These are phyloP conservation scores for Dryas octopetala DNA, from an alignment of 306 rosid species.

Conservation along the genomic window DNA sequence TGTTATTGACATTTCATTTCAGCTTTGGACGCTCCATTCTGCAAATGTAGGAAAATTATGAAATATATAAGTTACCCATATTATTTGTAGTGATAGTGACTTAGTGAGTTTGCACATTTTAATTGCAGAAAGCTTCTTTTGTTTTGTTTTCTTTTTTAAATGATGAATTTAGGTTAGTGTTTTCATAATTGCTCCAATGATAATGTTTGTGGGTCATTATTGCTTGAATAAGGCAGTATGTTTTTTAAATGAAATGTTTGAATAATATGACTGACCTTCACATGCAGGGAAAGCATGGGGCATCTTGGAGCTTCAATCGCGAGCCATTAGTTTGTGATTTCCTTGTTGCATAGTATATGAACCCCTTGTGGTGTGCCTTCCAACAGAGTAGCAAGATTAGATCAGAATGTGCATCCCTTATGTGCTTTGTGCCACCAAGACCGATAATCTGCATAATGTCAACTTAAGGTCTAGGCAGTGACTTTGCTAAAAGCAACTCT, in stretches of 20 bases:
- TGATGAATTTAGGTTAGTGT: background rate
- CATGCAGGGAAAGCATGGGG: constrained; percentile 10
- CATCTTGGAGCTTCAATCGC: constrained; percentile 7
- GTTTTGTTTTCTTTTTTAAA: background rate
- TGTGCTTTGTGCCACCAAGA: no score
- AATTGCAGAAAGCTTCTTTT: background rate
- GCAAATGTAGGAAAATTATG: no score
- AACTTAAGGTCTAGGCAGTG: no score
- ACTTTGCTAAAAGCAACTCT: no score
- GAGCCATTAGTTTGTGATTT: constrained; percentile 10
- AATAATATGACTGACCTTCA: background rate
- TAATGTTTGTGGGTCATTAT: background rate
- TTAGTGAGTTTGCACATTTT: background rate
- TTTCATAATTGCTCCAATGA: no score
- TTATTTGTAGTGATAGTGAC: background rate
- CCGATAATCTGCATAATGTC: no score
- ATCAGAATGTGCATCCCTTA: no score
- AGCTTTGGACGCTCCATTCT: no score
- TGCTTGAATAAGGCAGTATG: background rate
- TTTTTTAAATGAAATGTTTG: background rate
- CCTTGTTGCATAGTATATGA: background rate
- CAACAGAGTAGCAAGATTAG: no score
- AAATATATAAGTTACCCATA: background rate
- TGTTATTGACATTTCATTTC: no score
- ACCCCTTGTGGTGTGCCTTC: no score